Evolutionary conservation across 1,284 basidiomycete species (phyloP).

Genomic region (Ustilago cynodontis): DNA sequence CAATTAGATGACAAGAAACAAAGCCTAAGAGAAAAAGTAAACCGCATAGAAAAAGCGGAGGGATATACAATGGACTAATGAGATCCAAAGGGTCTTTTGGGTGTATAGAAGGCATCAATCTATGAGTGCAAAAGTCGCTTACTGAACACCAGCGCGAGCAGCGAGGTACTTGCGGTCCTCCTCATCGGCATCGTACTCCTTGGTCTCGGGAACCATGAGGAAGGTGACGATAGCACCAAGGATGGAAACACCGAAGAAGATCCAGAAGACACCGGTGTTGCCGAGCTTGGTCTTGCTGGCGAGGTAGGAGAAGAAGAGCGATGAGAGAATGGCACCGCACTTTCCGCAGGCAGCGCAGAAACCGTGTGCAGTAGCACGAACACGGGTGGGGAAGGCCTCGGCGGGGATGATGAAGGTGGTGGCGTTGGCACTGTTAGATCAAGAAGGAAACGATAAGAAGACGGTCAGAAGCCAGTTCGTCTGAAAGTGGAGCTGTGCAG

Average conservation of each 20-base stretch:
- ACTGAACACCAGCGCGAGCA: slow-evolving; percentile 47
- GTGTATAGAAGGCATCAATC: neutral
- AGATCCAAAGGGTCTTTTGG: slow-evolving; percentile 16
- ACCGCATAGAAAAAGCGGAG: slow-evolving; percentile 13
- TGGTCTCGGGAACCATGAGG: slow-evolving; percentile 63
- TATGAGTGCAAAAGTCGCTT: neutral
- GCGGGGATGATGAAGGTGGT: slow-evolving; percentile 83
- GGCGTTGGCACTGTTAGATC: slow-evolving; percentile 76
- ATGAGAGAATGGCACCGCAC: slow-evolving; percentile 72
- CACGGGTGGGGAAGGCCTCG: slow-evolving; percentile 84
- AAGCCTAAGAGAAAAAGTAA: slow-evolving; percentile 8
- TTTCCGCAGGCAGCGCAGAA: slow-evolving; percentile 73
- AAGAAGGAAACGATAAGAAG: too few relatives aligned
- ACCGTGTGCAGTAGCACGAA: slow-evolving; percentile 73
- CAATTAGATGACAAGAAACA: slow-evolving; percentile 20
- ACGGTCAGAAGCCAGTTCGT: too few relatives aligned
- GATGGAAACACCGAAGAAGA: slow-evolving; percentile 65
- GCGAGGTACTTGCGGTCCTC: slow-evolving; percentile 62
- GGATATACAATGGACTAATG: slow-evolving; percentile 33
- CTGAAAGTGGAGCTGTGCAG: too few relatives aligned
- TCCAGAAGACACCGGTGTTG: slow-evolving; percentile 61
- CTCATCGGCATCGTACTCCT: slow-evolving; percentile 63
- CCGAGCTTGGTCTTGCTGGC: slow-evolving; percentile 44
- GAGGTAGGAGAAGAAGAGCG: slow-evolving; percentile 66
- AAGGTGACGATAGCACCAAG: slow-evolving; percentile 56